A percentile compares a stretch with the other conserved stretches of the same genome.
Evolutionary conservation across 2,329 filamentous ascomycete genomes (phyloP).

Genomic region (Pyrenophora graminea): DNA sequence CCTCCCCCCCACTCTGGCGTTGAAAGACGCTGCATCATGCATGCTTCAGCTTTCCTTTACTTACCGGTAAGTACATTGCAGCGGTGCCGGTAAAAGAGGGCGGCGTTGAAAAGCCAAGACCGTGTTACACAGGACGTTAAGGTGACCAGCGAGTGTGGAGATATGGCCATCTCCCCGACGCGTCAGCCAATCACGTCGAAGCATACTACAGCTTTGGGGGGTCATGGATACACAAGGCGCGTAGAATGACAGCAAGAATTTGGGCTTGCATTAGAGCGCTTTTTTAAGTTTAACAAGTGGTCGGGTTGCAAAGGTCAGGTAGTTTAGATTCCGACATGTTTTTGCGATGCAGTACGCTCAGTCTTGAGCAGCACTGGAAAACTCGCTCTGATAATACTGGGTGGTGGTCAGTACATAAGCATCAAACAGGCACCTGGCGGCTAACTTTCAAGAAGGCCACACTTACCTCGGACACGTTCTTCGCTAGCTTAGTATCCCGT

Average conservation of each 20-base stretch:
- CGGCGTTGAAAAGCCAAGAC: no score
- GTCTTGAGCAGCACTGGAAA: slow-evolving; percentile 30
- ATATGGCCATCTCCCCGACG: no score
- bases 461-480: slow-evolving; percentile 45
- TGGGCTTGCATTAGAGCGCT: neutral
- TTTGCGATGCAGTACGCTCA: slow-evolving; percentile 5
- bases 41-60: no score
- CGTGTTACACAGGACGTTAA: no score
- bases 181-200: no score
- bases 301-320: neutral
- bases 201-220: neutral
- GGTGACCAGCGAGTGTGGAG: no score
- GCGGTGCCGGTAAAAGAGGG: no score
- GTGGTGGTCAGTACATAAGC: slow-evolving; percentile 14
- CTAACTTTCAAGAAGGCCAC: slow-evolving; percentile 38
- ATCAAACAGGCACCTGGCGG: slow-evolving; percentile 8
- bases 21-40: no score
- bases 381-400: slow-evolving; percentile 36
- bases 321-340: neutral
- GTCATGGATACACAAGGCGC: neutral
- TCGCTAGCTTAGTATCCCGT: slow-evolving; percentile 38
- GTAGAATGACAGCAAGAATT: neutral
- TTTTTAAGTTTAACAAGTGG: neutral
- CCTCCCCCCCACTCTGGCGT: no score
- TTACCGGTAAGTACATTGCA: no score